Conservation (phyloP, 768 basidiomycete species). For the Tricholoma hemisulphureum region DNA sequence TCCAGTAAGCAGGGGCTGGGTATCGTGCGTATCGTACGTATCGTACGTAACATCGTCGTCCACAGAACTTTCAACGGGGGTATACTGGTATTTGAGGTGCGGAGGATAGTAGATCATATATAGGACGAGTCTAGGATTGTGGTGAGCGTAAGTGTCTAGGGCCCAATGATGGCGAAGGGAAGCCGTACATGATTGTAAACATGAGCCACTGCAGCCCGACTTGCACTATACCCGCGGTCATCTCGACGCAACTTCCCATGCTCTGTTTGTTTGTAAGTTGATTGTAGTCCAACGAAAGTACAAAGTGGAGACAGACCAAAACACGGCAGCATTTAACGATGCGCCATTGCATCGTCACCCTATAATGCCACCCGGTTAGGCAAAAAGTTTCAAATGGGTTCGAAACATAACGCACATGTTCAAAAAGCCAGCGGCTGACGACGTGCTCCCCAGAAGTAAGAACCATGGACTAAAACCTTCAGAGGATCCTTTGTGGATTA, state of each 20-base stretch:
- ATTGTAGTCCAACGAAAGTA: neutral
- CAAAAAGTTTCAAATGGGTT: no score
- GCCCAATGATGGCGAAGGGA: neutral
- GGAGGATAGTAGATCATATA: conserved; percentile 92
- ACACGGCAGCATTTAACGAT: conserved; percentile 77
- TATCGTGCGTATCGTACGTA: conserved; percentile 39
- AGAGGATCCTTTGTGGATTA: conserved; percentile 73
- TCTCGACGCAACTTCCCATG: conserved; percentile 70
- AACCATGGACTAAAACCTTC: conserved; percentile 94
- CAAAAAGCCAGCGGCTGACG: conserved; percentile 76
- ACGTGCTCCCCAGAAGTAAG: conserved; percentile 83
- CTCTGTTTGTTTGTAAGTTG: conserved; percentile 40
- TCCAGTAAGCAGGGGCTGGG: conserved; percentile 29
- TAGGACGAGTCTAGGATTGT: conserved; percentile 68
- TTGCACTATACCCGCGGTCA: conserved; percentile 80
- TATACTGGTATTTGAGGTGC: conserved; percentile 67
- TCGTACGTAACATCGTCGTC: conserved; percentile 32
- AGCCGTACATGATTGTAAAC: conserved; percentile 76
- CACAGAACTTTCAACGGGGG: neutral
- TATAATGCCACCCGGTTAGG: conserved; percentile 35
- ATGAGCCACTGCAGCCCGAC: conserved; percentile 80
- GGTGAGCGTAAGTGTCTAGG: neutral
- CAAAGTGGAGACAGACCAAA: conserved; percentile 50
- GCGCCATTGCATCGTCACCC: conserved; percentile 83
- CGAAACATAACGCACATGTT: conserved; percentile 60